A percentile compares a stretch with the other conserved stretches of the same genome.
Conservation (phyloP, 208 protist species). For the Naegleria lovaniensis region DNA sequence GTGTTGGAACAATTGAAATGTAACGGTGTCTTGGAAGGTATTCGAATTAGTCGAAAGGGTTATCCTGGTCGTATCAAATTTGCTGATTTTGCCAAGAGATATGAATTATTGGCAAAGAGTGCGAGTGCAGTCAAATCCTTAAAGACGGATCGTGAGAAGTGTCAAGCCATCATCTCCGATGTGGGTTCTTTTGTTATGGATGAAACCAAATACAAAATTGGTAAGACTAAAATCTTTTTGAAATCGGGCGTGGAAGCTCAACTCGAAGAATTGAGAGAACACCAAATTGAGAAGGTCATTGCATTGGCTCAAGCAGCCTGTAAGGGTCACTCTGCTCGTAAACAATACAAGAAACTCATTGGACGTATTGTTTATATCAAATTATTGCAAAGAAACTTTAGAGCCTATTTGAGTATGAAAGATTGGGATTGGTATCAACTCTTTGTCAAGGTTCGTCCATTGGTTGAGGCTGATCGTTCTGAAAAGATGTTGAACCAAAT, state of each 20-base stretch:
- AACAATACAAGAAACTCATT: constrained; percentile 47
- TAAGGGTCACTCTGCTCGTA: constrained; percentile 51
- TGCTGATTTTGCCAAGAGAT: constrained; percentile 44
- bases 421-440: constrained; percentile 43
- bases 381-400: constrained; percentile 59
- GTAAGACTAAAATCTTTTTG: constrained; percentile 48
- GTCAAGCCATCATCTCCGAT: background rate
- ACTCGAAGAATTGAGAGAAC: constrained; percentile 62
- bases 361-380: constrained; percentile 49
- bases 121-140: background rate
- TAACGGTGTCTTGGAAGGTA: constrained; percentile 55
- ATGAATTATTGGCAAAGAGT: constrained; percentile 31
- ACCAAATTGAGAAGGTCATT: constrained; percentile 51
- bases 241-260: constrained; percentile 53
- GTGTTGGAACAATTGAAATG: constrained; percentile 51
- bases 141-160: background rate
- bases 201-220: constrained; percentile 30
- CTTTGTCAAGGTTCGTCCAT: constrained; percentile 53
- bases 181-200: background rate
- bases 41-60: constrained; percentile 49
- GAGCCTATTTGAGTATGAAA: constrained; percentile 33
- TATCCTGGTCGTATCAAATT: constrained; percentile 47
- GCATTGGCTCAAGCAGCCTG: constrained; percentile 52
- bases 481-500: constrained; percentile 38
- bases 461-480: constrained; percentile 42